A percentile compares a stretch with the other conserved stretches of the same genome.
These are phyloP conservation scores for Pyrus bretschneideri DNA, from an alignment of 306 rosid species.

Conservation along the genomic window DNA sequence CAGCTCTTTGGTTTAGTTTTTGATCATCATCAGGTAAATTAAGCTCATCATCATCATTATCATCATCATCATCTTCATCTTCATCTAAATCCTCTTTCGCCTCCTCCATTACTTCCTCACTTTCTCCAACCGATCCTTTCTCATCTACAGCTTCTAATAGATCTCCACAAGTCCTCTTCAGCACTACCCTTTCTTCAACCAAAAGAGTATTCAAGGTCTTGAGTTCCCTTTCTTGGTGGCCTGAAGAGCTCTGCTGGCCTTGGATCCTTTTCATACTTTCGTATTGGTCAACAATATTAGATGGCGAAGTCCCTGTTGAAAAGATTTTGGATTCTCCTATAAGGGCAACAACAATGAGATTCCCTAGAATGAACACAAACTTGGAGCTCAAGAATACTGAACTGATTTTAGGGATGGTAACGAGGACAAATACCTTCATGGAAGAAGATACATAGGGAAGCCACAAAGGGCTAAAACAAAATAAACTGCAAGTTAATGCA, in stretches of 20 bases:
- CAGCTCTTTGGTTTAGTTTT: constrained; percentile 73
- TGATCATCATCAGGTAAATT: constrained; percentile 21
- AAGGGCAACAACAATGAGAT: constrained; percentile 38
- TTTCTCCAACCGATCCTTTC: constrained; percentile 7
- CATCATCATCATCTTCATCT: constrained; percentile 8
- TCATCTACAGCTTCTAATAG: constrained; percentile 16
- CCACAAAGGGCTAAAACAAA: constrained; percentile 30
- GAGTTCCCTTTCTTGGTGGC: constrained; percentile 3
- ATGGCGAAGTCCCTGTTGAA: constrained; percentile 29
- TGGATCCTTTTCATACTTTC: constrained; percentile 28
- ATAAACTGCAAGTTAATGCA: constrained; percentile 15
- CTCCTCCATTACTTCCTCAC: constrained; percentile 4
- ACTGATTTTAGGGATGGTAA: constrained; percentile 10
- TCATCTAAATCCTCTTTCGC: constrained; percentile 2
- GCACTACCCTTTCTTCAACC: constrained; percentile 10
- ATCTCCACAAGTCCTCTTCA: background rate
- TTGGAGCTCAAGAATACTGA: constrained; percentile 29
- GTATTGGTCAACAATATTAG: constrained; percentile 31
- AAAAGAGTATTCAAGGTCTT: background rate
- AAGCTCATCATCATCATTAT: background rate
- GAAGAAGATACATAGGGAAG: constrained; percentile 24
- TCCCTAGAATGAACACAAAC: constrained; percentile 39
- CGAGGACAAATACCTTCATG: constrained; percentile 16
- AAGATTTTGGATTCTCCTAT: constrained; percentile 45
- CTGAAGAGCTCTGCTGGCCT: constrained; percentile 18